Base-by-base conservation (phyloP, 768 basidiomycete species). In the Rhizopogon rudus region DNA sequence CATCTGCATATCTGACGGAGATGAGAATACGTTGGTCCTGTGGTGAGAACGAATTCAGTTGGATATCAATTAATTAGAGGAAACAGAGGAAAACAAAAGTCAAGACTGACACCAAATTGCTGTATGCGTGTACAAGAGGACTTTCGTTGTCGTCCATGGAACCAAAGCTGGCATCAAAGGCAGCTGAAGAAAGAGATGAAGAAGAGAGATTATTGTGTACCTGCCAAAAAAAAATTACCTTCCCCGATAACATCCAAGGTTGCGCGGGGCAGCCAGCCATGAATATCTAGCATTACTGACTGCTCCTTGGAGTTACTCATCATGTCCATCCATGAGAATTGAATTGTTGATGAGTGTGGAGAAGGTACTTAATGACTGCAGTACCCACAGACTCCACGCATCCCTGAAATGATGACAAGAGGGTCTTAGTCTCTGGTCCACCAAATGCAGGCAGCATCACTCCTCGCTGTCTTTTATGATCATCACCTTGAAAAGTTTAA, bases 391-490 rank as follows among this genome's bases (percentile, higher is more conserved):
- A 57, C 51, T 63, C 60, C 2, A 61, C 67, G 10, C 60, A 75
- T 54, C 69, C 71, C 40, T 67, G 72, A 66, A 83, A 83, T 48
- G 82, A 69, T 22, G 73, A 68, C 9, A 82, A 70, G 56, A 79
- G 81, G 1, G 80, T 71, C 52, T 74, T 81, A 29, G 75, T 73
- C 58, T 82, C 79, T 0, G 76, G 75, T 8, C 66, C 73, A 52
- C 81, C 80, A 56, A 84, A 83, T 3, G 78, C 81, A 3, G 81
- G 81, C 48, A 80, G 69, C 73, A 82, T 77, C 20, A 81, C 72
- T 57, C 73, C 81, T 55, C 80, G 68, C 52, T 83, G 81, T 44
- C 82, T 73, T 61, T 70, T 80, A 56, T 83, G 83, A 35, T 68
- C 75, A 17, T 74, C 68, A 1, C 75, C 68, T 69, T 44, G 3